Percentiles rank a stretch among this genome's conserved stretches.
phyloP scores from a whole-genome alignment of 2,329 filamentous ascomycete genomes.

The Monosporascus sp. region DNA sequence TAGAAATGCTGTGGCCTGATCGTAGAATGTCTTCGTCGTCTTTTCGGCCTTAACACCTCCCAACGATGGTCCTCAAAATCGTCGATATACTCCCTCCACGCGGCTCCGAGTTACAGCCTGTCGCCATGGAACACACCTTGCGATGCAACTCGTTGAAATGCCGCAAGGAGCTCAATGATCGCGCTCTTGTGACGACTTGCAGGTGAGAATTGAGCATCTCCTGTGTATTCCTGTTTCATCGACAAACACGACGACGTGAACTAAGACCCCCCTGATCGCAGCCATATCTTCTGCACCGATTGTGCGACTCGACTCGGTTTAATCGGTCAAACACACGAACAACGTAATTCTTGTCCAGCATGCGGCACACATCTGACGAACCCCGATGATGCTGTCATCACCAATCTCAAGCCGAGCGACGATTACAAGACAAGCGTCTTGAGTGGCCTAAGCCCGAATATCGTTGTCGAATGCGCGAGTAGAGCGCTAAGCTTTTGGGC shows the following conservation, averaged over 20 bases:
- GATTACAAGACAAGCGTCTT: conserved; percentile 87
- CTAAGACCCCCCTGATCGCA: conserved; percentile 24
- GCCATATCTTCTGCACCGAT: conserved; percentile 78
- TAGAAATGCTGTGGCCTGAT: too few species aligned
- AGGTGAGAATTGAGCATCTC: conserved; percentile 44
- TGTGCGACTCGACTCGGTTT: conserved; percentile 66
- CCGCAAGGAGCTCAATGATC: conserved; percentile 59
- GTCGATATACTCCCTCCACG: not conserved
- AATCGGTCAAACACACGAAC: conserved; percentile 44
- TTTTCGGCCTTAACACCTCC: not conserved
- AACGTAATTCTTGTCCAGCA: conserved; percentile 62
- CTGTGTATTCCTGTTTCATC: not conserved
- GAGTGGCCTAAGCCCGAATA: conserved; percentile 72
- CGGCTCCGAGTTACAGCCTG: not conserved
- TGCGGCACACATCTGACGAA: conserved; percentile 64
- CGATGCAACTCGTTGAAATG: conserved; percentile 80
- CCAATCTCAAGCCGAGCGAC: conserved; percentile 71
- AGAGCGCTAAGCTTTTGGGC: conserved; percentile 78
- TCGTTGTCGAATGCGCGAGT: conserved; percentile 82
- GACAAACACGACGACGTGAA: conserved; percentile 4
- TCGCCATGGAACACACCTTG: conserved; percentile 65
- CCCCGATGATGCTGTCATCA: conserved; percentile 68
- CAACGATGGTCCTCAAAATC: not conserved
- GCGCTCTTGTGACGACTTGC: conserved; percentile 84
- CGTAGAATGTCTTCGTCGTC: not conserved